Percentiles rank a stretch among this genome's conserved stretches.
These are phyloP conservation scores for Telopea speciosissima DNA, from an alignment of 177 flowering plant species.

Conservation along the genomic window DNA sequence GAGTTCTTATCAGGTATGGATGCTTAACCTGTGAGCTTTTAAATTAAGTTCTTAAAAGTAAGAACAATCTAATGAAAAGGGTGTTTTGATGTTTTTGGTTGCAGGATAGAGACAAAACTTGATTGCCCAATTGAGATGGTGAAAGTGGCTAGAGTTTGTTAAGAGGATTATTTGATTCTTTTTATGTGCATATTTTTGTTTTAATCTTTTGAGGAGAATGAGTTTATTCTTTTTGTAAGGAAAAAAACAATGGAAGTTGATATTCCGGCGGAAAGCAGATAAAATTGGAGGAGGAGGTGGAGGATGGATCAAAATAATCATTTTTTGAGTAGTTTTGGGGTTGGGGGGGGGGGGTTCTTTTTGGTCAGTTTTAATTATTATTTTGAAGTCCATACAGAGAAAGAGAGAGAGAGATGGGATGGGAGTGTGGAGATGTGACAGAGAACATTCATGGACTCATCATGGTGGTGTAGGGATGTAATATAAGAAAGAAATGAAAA, in stretches of 20 bases:
- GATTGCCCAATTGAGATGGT: not conserved
- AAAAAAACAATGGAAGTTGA: not conserved
- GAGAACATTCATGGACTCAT: too few species aligned
- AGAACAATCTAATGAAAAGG: too few species aligned
- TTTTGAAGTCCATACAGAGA: too few species aligned
- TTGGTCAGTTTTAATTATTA: not conserved
- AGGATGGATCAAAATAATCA: conserved; percentile 27
- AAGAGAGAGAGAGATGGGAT: too few species aligned
- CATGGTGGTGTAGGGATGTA: too few species aligned
- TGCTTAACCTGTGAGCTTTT: too few species aligned
- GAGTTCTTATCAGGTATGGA: too few species aligned
- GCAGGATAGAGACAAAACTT: conserved; percentile 19
- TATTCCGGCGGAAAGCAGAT: conserved; percentile 4
- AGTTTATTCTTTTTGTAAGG: conserved; percentile 23
- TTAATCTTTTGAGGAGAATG: too few species aligned
- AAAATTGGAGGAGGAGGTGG: conserved; percentile 17
- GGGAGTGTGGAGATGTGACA: too few species aligned
- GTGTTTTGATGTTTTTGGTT: not conserved
- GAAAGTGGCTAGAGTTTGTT: conserved; percentile 14
- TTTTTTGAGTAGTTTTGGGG: not conserved
- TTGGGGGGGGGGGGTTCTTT: not conserved
- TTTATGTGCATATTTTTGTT: too few species aligned
- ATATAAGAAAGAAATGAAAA: too few species aligned
- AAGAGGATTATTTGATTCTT: conserved; percentile 17
- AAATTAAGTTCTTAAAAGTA: too few species aligned